Evolutionary conservation across 257 asterid genomes (phyloP).

Genomic region (Ehretia macrophylla): DNA sequence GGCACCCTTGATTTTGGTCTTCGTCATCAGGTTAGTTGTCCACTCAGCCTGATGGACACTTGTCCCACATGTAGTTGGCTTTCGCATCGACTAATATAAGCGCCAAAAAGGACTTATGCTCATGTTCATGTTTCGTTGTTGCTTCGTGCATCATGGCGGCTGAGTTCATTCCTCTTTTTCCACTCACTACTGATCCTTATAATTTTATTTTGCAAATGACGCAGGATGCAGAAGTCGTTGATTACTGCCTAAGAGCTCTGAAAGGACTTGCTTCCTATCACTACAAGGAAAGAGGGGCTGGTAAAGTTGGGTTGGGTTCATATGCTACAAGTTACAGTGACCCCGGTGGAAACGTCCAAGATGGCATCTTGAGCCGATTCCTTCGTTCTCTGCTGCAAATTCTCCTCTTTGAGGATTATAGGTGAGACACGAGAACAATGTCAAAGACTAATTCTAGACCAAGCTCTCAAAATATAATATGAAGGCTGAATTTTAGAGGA

Average conservation of each 20-base stretch:
- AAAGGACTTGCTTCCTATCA: slow-evolving; percentile 89
- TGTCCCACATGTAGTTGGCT: not conserved
- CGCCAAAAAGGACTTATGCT: no score
- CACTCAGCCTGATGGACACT: not conserved
- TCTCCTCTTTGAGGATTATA: slow-evolving; percentile 87
- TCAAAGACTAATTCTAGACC: not conserved
- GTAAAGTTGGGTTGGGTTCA: slow-evolving; percentile 80
- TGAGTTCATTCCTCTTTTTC: no score
- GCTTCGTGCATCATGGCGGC: no score
- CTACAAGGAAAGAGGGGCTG: slow-evolving; percentile 68
- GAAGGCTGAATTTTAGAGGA: slow-evolving; percentile 25
- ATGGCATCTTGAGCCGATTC: slow-evolving; percentile 76
- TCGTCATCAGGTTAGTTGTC: slow-evolving; percentile 64
- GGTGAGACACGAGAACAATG: slow-evolving; percentile 39
- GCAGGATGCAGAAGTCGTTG: slow-evolving; percentile 77
- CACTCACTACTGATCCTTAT: not conserved
- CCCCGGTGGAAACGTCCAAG: slow-evolving; percentile 63
- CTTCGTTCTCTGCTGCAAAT: slow-evolving; percentile 73
- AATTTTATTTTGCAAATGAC: slow-evolving; percentile 16
- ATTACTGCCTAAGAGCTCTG: slow-evolving; percentile 72
- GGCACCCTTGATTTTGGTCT: slow-evolving; percentile 86
- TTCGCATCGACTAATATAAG: not conserved
- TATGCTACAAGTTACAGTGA: slow-evolving; percentile 63
- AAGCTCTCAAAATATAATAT: not conserved
- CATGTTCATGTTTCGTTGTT: no score